Evolutionary conservation across 2,329 filamentous ascomycete species (phyloP).

Genomic region (Hypoxylon sp.): DNA sequence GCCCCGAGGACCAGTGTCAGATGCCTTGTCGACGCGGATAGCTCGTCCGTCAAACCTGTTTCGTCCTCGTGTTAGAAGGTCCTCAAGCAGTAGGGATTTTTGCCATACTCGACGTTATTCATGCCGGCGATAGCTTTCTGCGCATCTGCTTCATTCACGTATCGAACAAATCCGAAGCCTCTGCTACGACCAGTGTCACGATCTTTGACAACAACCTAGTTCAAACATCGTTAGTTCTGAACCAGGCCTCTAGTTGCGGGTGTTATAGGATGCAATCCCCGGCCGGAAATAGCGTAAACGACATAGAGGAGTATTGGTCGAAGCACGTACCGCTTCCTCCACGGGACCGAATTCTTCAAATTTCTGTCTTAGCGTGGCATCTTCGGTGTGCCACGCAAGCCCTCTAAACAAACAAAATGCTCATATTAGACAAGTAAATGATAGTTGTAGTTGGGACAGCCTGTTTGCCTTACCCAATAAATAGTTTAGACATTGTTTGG

Average conservation of each 20-base stretch:
- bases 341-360: slow-evolving; percentile 93
- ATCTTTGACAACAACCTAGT: slow-evolving; percentile 95
- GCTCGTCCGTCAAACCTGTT: slow-evolving; percentile 90
- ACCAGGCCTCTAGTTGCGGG: background rate
- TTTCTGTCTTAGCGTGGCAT: slow-evolving; percentile 86
- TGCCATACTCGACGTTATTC: slow-evolving; percentile 91
- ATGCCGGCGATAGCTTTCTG: slow-evolving; percentile 82
- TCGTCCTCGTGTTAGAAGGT: slow-evolving; percentile 35
- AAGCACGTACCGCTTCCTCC: slow-evolving; percentile 89
- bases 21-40: slow-evolving; percentile 96
- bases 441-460: slow-evolving; percentile 28
- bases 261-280: background rate
- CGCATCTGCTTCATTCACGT: slow-evolving; percentile 81
- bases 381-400: slow-evolving; percentile 98
- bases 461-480: slow-evolving; percentile 81
- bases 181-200: slow-evolving; percentile 96
- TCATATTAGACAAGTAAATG: slow-evolving; percentile 30
- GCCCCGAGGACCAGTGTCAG: slow-evolving; percentile 79
- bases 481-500: slow-evolving; percentile 88
- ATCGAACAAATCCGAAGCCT: slow-evolving; percentile 97
- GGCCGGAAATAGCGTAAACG: background rate
- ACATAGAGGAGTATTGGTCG: slow-evolving; percentile 9
- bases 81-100: background rate
- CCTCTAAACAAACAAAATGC: slow-evolving; percentile 70
- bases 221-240: slow-evolving; percentile 42